Evolutionary conservation across 768 basidiomycete genomes (phyloP), one percentile per base, ranked within the genome.

Genomic region (Suillus americanus): DNA sequence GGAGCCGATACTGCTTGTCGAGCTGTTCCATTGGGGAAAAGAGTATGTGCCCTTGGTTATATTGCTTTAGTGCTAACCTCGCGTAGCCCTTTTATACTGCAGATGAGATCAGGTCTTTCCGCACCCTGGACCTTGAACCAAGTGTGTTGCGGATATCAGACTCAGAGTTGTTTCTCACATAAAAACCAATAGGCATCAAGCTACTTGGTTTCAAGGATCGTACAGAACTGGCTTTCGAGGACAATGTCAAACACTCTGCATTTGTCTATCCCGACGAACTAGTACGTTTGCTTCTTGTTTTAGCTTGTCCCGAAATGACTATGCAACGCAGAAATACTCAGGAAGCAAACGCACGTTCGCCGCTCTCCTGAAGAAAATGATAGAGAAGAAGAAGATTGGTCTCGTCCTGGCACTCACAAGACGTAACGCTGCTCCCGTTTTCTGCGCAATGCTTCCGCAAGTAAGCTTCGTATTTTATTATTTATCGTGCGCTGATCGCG

Each of bases 191-290:
- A 93, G 94, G 89, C 13, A 85, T 99, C 72, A 95, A 90, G 74
- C 86, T 99, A 5, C 86, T 99, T 33, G 97, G 97, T 5, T 99
- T 98, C 81, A 95, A 95, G 73, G 82, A 89, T 61, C 83, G 82
- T 14, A 76, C 75, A 6, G 83, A 90, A 67, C 82, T 99, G 1
- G 77, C 78, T 2, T 91, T 96, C 68, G 91, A 95, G 73, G 94
- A 98, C 72, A 97, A 96, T 68, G 77, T 97, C 71, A 97, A 94
- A 71, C 95, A 98, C 76, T 89, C 95, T 0, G 77, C 86, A 54
- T 99, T 99, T 74, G 85, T 99, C 62, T 93, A 94, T 74, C 97
- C 97, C 0, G 89, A 96, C 70, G 97, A 99, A 74, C 79, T 86
- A 78, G 97, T 94, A 67, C 62, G 83, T 74, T 5, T 38, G 37